Base-by-base conservation (phyloP, 1,139 yeast species). In the Geotrichum armillariae region DNA sequence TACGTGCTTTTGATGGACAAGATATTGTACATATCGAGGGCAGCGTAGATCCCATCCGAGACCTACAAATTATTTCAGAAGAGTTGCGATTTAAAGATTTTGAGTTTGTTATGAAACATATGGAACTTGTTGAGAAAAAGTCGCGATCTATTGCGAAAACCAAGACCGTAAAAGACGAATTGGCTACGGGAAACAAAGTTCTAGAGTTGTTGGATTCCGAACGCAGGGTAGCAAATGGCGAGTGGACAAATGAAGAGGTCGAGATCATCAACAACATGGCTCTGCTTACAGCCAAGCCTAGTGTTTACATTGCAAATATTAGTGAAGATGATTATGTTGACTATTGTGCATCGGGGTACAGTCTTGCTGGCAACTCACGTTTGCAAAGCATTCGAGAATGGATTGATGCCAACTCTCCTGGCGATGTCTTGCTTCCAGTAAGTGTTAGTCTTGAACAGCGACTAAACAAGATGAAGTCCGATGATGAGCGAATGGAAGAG, bases 1-100 rank as follows among this genome's bases (percentile, higher is more conserved):
- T 90, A 49, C 83, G 98, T 74, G 85, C 93, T 71, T 90, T 90
- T 65, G 96, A 90, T 65, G 96, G 89, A 67, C 88, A 95, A 39
- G 97, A 90, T 61, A 89, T 90, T 64, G 89, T 89, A 60, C 97
- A 90, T 71, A 85, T 90, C 61, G 95, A 88, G 73, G 96, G 94
- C 70, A 94, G 87, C 65, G 96, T 90, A 53, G 84, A 90, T 70
- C 96, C 97, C 57, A 83, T 79, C 53, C 85, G 94, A 65, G 98
- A 90, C 73, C 80, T 90, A 72, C 94, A 88, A 58, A 89, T 90
- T 65, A 87, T 90, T 64, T 77, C 79, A 59, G 86, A 85, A 57
- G 98, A 90, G 73, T 81, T 90, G 71, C 81, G 95, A 73, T 81
- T 89, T 69, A 90, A 90, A 71, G 98, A 90, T 73, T 88, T 90